Percentiles rank a stretch among this genome's conserved stretches.
Conservation (phyloP, 306 rosid species). For the Phaseolus lunatus region DNA sequence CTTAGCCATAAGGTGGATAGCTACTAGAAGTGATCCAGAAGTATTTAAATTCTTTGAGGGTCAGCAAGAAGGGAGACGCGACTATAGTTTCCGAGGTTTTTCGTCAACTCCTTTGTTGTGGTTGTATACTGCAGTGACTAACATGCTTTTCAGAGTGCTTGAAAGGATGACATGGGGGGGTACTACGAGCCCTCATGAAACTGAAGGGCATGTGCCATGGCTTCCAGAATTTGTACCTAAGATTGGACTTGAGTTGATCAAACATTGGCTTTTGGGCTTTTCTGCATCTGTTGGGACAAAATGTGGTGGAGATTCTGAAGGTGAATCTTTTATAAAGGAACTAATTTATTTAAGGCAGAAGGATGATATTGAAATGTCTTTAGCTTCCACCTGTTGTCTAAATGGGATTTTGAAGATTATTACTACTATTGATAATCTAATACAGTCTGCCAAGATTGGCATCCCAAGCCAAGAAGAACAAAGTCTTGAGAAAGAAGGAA, state of each 20-base stretch:
- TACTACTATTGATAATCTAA: conserved; percentile 60
- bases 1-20: conserved; percentile 83
- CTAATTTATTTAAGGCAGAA: conserved; percentile 68
- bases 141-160: conserved; percentile 79
- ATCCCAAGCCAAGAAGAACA: conserved; percentile 55
- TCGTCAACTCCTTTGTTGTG: conserved; percentile 69
- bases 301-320: conserved; percentile 44
- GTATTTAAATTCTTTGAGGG: conserved; percentile 57
- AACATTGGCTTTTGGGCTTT: conserved; percentile 59
- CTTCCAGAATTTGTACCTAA: conserved; percentile 92
- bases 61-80: conserved; percentile 45
- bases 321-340: conserved; percentile 67
- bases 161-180: conserved; percentile 69
- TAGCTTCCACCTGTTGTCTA: conserved; percentile 85
- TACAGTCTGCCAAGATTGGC: conserved; percentile 69
- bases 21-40: conserved; percentile 64
- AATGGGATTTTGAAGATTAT: conserved; percentile 64
- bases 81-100: conserved; percentile 43
- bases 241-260: conserved; percentile 80
- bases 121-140: conserved; percentile 75
- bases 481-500: conserved; percentile 66
- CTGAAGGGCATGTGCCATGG: conserved; percentile 74
- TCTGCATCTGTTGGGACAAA: conserved; percentile 50
- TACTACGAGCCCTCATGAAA: conserved; percentile 46
- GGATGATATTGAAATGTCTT: conserved; percentile 65